Conservation (phyloP, 331 rosid species). For the Spiraea crenata region DNA sequence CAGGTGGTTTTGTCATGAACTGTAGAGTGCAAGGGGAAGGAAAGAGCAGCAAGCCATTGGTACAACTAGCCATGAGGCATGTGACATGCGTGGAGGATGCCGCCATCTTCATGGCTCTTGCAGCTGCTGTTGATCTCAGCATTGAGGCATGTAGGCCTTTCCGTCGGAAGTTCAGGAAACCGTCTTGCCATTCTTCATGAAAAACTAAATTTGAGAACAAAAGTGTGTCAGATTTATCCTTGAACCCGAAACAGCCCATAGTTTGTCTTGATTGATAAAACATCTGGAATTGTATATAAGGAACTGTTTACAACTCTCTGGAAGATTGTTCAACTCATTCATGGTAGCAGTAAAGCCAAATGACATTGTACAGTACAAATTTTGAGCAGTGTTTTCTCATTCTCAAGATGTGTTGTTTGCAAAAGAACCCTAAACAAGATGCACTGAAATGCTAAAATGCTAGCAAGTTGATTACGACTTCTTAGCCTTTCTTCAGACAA, state of each 20-base stretch:
- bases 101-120: constrained; percentile 93
- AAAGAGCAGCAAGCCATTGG: constrained; percentile 62
- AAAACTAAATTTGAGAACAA: constrained; percentile 2
- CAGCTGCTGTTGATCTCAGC: constrained; percentile 82
- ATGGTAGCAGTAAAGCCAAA: constrained; percentile 4
- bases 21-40: constrained; percentile 93
- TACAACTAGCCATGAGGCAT: constrained; percentile 80
- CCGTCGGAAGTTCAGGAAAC: constrained; percentile 59
- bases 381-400: not conserved
- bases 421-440: too few relatives aligned
- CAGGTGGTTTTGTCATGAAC: constrained; percentile 87
- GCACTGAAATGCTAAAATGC: too few relatives aligned
- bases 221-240: constrained; percentile 3
- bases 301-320: constrained; percentile 26
- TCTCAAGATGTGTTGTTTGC: too few relatives aligned
- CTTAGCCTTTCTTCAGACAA: not conserved
- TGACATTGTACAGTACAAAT: not conserved
- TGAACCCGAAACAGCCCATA: constrained; percentile 19
- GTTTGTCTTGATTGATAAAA: constrained; percentile 32
- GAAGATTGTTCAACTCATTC: constrained; percentile 28
- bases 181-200: constrained; percentile 47
- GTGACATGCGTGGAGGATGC: constrained; percentile 85
- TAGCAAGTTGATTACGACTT: not conserved
- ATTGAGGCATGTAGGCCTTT: constrained; percentile 80
- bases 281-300: constrained; percentile 53